A percentile compares a stretch with the other conserved stretches of the same genome.
phyloP scores from a whole-genome alignment of 257 asterid species.

The Nicotiana sylvestris region DNA sequence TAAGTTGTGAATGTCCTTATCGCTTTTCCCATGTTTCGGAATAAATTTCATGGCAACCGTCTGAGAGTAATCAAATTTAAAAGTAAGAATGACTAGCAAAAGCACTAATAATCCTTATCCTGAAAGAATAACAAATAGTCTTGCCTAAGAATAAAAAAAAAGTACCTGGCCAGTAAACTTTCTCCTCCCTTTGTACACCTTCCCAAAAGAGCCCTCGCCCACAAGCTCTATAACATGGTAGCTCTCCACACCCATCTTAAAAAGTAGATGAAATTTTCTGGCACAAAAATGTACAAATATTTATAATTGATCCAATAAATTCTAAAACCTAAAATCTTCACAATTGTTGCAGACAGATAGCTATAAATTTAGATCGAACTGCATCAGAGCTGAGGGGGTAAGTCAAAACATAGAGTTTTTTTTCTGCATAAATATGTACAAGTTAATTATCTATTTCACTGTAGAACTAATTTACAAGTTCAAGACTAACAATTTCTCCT shows the following conservation, averaged over 20 bases:
- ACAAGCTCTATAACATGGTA: slow-evolving; percentile 94
- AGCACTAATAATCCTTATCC: not conserved
- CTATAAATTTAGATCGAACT: not conserved
- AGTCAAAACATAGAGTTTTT: not conserved
- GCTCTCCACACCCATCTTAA: slow-evolving; percentile 71
- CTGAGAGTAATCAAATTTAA: slow-evolving; percentile 30
- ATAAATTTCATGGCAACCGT: slow-evolving; percentile 96
- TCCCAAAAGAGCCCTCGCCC: slow-evolving; percentile 98
- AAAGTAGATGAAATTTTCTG: not conserved
- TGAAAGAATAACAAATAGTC: not conserved
- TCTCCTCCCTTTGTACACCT: slow-evolving; percentile 96
- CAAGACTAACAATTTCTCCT: not conserved
- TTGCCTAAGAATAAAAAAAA: not conserved
- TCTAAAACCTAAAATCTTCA: not conserved
- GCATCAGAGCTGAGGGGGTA: not conserved
- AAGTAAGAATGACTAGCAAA: not conserved
- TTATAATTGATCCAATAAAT: not conserved
- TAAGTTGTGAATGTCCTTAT: slow-evolving; percentile 81
- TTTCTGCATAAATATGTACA: too few relatives aligned
- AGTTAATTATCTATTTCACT: not conserved
- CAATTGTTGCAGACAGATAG: not conserved
- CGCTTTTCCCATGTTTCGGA: slow-evolving; percentile 89
- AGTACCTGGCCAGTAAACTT: slow-evolving; percentile 86
- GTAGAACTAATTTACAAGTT: not conserved
- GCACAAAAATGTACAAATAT: not conserved